phyloP scores from a whole-genome alignment of 257 asterid species.

The Przewalskia tangutica region DNA sequence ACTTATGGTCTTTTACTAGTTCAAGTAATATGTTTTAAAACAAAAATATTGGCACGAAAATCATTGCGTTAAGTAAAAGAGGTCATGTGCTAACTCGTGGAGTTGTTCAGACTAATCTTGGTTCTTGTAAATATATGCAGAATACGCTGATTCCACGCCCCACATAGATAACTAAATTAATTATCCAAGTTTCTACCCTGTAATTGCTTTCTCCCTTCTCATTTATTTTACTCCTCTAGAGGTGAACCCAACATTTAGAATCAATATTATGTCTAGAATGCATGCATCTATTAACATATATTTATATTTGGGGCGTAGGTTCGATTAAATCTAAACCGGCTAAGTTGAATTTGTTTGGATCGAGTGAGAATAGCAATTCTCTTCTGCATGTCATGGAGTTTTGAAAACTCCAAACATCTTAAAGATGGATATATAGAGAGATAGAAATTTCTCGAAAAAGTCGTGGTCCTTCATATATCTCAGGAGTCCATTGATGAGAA shows the following conservation, averaged over 20 bases:
- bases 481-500: too few relatives aligned
- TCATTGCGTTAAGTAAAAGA: constrained; percentile 4
- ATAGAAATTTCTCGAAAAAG: too few relatives aligned
- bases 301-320: too few relatives aligned
- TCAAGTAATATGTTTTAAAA: background rate
- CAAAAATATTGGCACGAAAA: background rate
- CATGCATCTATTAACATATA: background rate
- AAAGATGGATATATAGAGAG: too few relatives aligned
- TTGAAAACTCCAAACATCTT: too few relatives aligned
- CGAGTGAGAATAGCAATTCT: too few relatives aligned
- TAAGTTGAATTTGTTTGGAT: too few relatives aligned
- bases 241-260: too few relatives aligned
- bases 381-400: too few relatives aligned
- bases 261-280: too few relatives aligned
- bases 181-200: background rate
- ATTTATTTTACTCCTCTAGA: constrained; percentile 10
- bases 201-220: constrained; percentile 5
- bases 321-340: too few relatives aligned
- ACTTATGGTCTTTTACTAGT: background rate
- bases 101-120: constrained; percentile 7
- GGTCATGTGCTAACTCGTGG: constrained; percentile 29
- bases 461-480: too few relatives aligned
- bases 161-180: constrained; percentile 14
- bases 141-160: constrained; percentile 23
- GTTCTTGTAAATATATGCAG: constrained; percentile 5